phyloP scores from a whole-genome alignment of 768 basidiomycete species.

The Pleurotus tuoliensis region DNA sequence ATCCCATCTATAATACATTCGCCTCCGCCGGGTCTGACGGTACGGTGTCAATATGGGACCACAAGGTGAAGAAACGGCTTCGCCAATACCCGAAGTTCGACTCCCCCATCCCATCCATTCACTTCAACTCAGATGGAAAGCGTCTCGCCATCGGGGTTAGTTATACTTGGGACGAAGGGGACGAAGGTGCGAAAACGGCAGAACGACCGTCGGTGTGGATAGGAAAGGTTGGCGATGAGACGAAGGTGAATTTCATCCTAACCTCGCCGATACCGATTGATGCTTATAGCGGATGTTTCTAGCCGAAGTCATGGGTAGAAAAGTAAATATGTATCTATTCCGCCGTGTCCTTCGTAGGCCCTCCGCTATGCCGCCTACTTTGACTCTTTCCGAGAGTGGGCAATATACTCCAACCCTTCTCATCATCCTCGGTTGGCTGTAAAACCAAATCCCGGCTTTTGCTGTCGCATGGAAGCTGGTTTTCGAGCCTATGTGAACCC shows the following conservation, averaged over 20 bases:
- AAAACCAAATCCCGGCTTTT: neutral
- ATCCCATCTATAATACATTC: constrained; percentile 89
- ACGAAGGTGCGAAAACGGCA: constrained; percentile 63
- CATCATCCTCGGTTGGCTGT: neutral
- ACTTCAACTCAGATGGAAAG: constrained; percentile 81
- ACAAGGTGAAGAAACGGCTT: constrained; percentile 91
- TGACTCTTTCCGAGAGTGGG: neutral
- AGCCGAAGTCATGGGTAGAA: constrained; percentile 27
- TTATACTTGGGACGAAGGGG: constrained; percentile 89
- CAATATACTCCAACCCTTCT: neutral
- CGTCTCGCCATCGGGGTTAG: constrained; percentile 81
- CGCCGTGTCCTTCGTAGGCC: neutral
- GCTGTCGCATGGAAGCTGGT: too few relatives aligned
- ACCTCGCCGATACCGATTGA: neutral
- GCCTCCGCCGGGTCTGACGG: constrained; percentile 94
- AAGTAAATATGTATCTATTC: neutral
- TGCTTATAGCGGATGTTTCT: neutral
- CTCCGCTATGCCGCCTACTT: neutral
- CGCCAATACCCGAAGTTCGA: constrained; percentile 84
- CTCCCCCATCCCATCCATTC: constrained; percentile 65
- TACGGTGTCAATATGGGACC: constrained; percentile 96
- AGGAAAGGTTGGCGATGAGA: constrained; percentile 68
- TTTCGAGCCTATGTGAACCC: too few relatives aligned
- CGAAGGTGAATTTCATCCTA: constrained; percentile 48
- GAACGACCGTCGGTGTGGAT: constrained; percentile 60